Conservation (phyloP, 208 protist species). For the Spongospora subterranea region DNA sequence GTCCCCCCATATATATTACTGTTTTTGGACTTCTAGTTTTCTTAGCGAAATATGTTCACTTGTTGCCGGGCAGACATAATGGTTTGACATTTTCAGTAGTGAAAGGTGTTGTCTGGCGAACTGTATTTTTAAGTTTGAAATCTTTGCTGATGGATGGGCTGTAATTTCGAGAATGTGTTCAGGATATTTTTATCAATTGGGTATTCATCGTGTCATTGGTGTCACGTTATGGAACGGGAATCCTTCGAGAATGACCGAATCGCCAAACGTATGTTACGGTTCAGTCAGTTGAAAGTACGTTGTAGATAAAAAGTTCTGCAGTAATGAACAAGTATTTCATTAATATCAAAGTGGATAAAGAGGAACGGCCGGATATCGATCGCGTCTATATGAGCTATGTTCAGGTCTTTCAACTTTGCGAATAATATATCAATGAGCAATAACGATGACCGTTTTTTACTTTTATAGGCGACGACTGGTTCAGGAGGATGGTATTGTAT, state of each 20-base stretch:
- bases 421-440: neutral
- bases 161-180: neutral
- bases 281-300: neutral
- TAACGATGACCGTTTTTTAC: neutral
- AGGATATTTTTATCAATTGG: constrained; percentile 75
- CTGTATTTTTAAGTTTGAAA: neutral
- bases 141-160: neutral
- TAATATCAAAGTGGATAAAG: constrained; percentile 71
- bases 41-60: too few relatives aligned
- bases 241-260: constrained; percentile 72
- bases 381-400: constrained; percentile 67
- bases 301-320: neutral
- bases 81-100: too few relatives aligned
- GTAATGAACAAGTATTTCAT: constrained; percentile 71
- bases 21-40: too few relatives aligned
- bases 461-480: constrained; percentile 18
- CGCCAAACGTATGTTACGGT: neutral
- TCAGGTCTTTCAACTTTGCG: neutral
- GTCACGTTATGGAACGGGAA: constrained; percentile 78
- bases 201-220: constrained; percentile 78
- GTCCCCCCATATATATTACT: too few relatives aligned
- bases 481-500: constrained; percentile 55
- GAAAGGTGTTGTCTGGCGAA: neutral
- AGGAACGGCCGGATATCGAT: constrained; percentile 71
- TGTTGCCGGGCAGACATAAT: too few relatives aligned